Evolutionary conservation across 345 rosid species (phyloP), one percentile per base, ranked within the genome.

Genomic region (Boechera stricta): DNA sequence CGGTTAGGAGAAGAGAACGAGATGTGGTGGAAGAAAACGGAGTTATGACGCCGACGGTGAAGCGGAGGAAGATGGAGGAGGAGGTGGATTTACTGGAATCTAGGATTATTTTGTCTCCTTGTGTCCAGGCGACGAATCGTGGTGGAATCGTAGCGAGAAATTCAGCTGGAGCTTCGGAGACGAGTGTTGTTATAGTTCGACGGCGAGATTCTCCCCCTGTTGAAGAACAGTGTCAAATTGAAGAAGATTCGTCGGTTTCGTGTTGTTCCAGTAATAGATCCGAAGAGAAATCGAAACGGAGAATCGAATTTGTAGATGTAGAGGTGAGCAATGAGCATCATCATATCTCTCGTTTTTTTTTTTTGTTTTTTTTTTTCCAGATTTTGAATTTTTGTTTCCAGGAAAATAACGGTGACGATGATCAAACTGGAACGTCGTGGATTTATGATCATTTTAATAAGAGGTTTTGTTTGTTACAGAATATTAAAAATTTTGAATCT

Each of bases 151-250:
- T 35, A 11, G 75, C 58, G 26, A 69, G 70, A 11, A 70, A 77
- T 64, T 69, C 61, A 10, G 75, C 71, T n/a, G 75, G 75, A n/a
- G 64, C 70, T 5, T 70, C 64, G 71, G 70, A 69, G 70, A 77
- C 60, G 2, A 77, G 59, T 42, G 80, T 77, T 31, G 71, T 71
- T 2, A 28, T 60, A 0, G 69, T 76, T 13, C 45, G 79, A 32
- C 54, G 76, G 58, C 15, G 75, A 69, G 75, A 77, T 44, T 69
- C 80, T 42, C 33, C 57, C 41, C 49, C 59, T 7, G 52, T 45
- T 4, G 24, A 21, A 21, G 24, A 21, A 21, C 24, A 21, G 24
- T 54, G 65, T 63, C 60, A 63, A 5, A 39, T 49, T 9, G 71
- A 33, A 5, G 26, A 67, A 5, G 51, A 42, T 16, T 49, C 53